phyloP scores from a whole-genome alignment of 768 basidiomycete genomes.

The Melanogaster broomeanus region DNA sequence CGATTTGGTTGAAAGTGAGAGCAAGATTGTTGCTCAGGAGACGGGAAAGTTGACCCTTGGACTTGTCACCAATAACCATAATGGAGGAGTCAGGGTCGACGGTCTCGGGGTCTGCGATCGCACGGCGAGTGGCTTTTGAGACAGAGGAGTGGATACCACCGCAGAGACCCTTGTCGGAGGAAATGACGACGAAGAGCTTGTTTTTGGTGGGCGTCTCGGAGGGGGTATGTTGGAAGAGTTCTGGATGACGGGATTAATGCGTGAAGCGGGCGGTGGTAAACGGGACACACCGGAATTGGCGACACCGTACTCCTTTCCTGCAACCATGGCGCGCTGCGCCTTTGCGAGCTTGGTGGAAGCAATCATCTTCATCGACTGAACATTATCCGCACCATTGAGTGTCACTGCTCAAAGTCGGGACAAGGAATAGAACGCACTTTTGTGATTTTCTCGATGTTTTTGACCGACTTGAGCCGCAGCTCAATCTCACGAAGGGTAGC shows the following conservation, averaged over 20 bases:
- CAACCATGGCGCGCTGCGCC: conserved; percentile 90
- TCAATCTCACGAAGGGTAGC: conserved; percentile 98
- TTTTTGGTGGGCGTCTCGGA: conserved; percentile 68
- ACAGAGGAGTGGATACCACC: conserved; percentile 99
- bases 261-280: not conserved
- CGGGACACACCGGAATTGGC: conserved; percentile 76
- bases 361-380: conserved; percentile 98
- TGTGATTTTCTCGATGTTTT: conserved; percentile 99
- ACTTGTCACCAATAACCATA: conserved; percentile 96
- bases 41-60: conserved; percentile 87
- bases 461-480: conserved; percentile 92
- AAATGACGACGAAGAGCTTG: conserved; percentile 92
- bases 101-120: conserved; percentile 51
- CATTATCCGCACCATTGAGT: conserved; percentile 4
- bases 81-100: conserved; percentile 66
- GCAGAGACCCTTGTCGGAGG: conserved; percentile 98
- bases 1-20: conserved; percentile 96
- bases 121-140: conserved; percentile 82
- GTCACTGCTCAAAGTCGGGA: not conserved
- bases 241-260: conserved; percentile 40
- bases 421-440: conserved; percentile 59
- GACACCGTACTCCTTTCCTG: conserved; percentile 89
- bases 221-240: conserved; percentile 82
- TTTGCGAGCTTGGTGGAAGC: conserved; percentile 96
- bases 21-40: conserved; percentile 62